Evolutionary conservation across 306 rosid species (phyloP).

Genomic region (apple (Malus domestica)): ASM211411v1 NC_041796.1:15291001-15291500

Average conservation of each 20-base stretch:
- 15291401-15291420: too few species aligned
- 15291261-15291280: too few species aligned
- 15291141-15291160: neutral
- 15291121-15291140: neutral
- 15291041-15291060: neutral
- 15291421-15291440: too few species aligned
- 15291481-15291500: too few species aligned
- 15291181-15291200: neutral
- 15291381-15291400: too few species aligned
- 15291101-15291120: slow-evolving; percentile 19
- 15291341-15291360: too few species aligned
- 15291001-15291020: neutral
- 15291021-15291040: neutral
- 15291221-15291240: neutral
- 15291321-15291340: too few species aligned
- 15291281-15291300: neutral
- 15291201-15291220: neutral
- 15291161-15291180: neutral
- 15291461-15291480: too few species aligned
- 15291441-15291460: too few species aligned
- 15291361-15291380: too few species aligned
- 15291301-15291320: neutral
- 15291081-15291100: neutral
- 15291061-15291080: too few species aligned
- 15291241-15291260: too few species aligned